Evolutionary conservation across 2,329 filamentous ascomycete genomes (phyloP).

Genomic region (Exophiala bonariae): DNA sequence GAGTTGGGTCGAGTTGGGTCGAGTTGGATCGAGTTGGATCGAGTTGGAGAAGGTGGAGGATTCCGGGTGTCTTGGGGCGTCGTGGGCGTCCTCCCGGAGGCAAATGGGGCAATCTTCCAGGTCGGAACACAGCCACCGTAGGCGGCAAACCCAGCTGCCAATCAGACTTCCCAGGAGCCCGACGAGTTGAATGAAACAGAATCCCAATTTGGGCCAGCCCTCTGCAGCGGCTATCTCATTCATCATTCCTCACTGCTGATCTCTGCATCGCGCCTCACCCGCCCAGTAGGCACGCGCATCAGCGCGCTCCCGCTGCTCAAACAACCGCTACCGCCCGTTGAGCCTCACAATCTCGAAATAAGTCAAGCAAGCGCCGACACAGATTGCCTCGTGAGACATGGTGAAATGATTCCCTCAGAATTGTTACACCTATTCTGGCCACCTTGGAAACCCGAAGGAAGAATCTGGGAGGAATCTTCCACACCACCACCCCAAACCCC

Average conservation of each 20-base stretch:
- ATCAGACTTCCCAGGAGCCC: constrained; percentile 7
- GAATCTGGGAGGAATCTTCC: constrained; percentile 6
- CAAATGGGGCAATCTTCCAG: too few species aligned
- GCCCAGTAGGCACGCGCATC: not conserved
- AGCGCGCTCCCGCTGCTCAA: not conserved
- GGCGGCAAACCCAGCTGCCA: constrained; percentile 21
- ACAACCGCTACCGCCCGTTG: constrained; percentile 27
- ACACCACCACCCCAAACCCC: too few species aligned
- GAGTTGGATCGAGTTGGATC: too few species aligned
- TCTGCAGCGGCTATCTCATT: not conserved
- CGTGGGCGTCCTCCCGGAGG: too few species aligned
- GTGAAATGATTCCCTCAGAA: constrained; percentile 10
- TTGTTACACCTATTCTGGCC: constrained; percentile 18
- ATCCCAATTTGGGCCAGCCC: not conserved
- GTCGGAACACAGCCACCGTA: not conserved
- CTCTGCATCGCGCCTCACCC: not conserved
- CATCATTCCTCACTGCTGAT: not conserved
- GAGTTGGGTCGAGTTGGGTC: too few species aligned
- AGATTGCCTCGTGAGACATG: constrained; percentile 25
- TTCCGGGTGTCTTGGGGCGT: too few species aligned
- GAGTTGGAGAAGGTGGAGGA: too few species aligned
- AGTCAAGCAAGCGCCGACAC: constrained; percentile 23
- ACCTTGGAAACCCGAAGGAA: constrained; percentile 5
- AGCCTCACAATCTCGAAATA: constrained; percentile 24
- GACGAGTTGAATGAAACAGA: not conserved